Evolutionary conservation across 495 filamentous ascomycete genomes (phyloP).

Genomic region (Podospora conica): DNA sequence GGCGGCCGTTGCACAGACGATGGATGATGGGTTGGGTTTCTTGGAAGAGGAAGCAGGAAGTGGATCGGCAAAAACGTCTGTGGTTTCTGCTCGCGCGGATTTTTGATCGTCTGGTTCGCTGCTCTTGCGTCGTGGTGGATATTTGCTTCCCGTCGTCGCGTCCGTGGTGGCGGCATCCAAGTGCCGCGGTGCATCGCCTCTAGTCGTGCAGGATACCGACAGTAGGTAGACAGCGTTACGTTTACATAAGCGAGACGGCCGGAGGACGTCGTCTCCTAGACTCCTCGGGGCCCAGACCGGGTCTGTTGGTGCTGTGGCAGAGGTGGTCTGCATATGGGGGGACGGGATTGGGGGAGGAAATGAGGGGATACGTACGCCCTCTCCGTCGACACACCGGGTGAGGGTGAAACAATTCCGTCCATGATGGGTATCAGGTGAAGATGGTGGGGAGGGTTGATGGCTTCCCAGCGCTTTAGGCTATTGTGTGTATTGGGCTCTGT

Average conservation of each 20-base stretch:
- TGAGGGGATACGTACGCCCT: background rate
- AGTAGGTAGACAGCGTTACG: background rate
- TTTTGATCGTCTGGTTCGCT: background rate
- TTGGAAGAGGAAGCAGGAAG: too few species aligned
- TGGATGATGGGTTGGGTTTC: background rate
- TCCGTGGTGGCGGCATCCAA: background rate
- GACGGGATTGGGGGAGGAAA: background rate
- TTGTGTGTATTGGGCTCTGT: background rate
- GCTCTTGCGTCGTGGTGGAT: background rate
- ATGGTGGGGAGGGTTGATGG: constrained; percentile 1
- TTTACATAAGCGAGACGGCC: background rate
- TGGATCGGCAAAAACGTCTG: too few species aligned
- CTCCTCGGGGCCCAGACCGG: background rate
- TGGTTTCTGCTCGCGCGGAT: background rate
- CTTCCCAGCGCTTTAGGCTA: background rate
- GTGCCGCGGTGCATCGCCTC: background rate
- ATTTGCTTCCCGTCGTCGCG: too few species aligned
- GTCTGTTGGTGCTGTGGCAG: too few species aligned
- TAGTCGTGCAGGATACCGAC: background rate
- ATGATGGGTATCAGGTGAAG: constrained; percentile 5
- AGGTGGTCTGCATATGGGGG: background rate
- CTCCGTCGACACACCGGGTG: background rate
- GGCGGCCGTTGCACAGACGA: background rate
- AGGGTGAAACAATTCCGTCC: constrained; percentile 2
- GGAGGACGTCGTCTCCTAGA: background rate